Percentiles rank a stretch among this genome's conserved stretches.
phyloP scores from a whole-genome alignment of 495 filamentous ascomycete species.

The Elasticomyces elasticus region DNA sequence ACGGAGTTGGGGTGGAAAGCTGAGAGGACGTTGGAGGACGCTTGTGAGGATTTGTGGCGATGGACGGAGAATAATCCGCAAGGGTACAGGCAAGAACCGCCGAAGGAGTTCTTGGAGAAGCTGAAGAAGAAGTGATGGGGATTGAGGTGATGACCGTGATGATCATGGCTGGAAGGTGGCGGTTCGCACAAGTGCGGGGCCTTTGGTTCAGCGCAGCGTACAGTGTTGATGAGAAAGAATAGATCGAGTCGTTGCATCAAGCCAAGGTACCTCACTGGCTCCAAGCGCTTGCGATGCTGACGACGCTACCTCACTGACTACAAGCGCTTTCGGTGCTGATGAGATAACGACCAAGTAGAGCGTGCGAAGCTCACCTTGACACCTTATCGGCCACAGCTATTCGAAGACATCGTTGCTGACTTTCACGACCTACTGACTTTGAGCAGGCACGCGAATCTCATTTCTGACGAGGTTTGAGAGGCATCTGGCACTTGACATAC shows the following conservation, averaged over 20 bases:
- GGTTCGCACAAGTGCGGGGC: neutral
- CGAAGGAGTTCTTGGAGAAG: conserved; percentile 66
- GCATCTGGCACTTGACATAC: too few species aligned
- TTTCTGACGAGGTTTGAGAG: too few species aligned
- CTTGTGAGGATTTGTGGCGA: conserved; percentile 88
- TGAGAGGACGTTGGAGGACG: conserved; percentile 77
- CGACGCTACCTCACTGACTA: too few species aligned
- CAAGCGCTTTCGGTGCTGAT: too few species aligned
- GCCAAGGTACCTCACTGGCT: too few species aligned
- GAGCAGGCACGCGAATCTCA: too few species aligned
- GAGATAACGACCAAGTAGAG: too few species aligned
- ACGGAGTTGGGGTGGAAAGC: conserved; percentile 89
- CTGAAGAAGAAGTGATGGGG: conserved; percentile 39
- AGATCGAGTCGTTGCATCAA: too few species aligned
- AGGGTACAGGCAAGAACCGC: conserved; percentile 85
- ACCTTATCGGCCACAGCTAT: too few species aligned
- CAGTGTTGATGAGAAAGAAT: neutral
- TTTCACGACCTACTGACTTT: neutral
- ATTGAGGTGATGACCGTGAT: neutral
- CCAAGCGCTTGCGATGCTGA: too few species aligned
- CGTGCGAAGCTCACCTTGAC: too few species aligned
- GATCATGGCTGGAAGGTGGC: neutral
- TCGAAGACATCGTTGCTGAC: neutral
- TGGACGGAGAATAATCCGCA: conserved; percentile 94
- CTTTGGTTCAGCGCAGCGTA: too few species aligned